These are phyloP conservation scores for Phanerodontia chrysosporium DNA, from an alignment of 768 basidiomycete genomes.

Conservation along the genomic window DNA sequence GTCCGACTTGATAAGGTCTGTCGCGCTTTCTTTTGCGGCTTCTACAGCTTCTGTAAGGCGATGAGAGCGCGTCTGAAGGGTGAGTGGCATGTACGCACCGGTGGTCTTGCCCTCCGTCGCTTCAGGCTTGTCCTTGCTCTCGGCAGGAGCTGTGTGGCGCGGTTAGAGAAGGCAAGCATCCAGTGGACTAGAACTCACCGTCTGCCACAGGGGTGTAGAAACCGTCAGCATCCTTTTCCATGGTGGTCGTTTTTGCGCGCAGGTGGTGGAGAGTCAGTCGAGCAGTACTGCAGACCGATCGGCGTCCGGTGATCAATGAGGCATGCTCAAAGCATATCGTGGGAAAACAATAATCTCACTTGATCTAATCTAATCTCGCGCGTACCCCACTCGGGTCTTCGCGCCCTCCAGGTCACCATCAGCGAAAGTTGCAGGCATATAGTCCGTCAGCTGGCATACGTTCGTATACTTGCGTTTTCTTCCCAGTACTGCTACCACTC, in stretches of 20 bases:
- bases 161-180: not conserved
- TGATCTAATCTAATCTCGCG: slow-evolving; percentile 3
- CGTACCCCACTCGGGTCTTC: not conserved
- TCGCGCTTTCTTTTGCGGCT: slow-evolving; percentile 13
- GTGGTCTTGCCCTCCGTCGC: not conserved
- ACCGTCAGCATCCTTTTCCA: slow-evolving; percentile 78
- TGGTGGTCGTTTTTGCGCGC: slow-evolving; percentile 20
- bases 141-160: not conserved
- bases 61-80: not conserved
- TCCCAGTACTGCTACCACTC: not conserved
- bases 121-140: not conserved
- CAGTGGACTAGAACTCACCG: not conserved
- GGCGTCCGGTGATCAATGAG: not conserved
- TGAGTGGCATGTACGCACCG: not conserved
- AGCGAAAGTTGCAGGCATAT: too few species aligned
- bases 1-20: slow-evolving; percentile 71
- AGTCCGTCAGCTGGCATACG: not conserved
- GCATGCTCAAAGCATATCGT: not conserved
- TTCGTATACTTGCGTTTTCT: not conserved
- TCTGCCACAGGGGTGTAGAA: slow-evolving; percentile 52
- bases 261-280: not conserved
- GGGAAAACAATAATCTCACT: not conserved
- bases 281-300: not conserved
- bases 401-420: not conserved
- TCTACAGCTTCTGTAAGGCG: not conserved